phyloP scores from a whole-genome alignment of 345 rosid genomes.

The Citrus glauca region DNA sequence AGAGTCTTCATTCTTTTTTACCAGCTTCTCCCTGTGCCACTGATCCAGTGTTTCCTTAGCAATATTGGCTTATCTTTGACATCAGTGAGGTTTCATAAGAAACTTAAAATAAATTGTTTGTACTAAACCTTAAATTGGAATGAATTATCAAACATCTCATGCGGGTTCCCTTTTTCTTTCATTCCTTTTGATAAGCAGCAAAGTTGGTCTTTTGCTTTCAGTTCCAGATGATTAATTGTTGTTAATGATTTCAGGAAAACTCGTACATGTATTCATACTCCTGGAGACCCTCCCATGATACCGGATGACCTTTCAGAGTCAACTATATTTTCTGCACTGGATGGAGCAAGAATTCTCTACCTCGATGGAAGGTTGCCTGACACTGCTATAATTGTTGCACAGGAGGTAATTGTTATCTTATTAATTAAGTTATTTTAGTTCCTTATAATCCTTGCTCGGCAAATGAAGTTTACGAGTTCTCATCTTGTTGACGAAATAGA shows the following conservation, averaged over 20 bases:
- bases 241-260: conserved; percentile 60
- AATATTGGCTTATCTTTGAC: neutral
- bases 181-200: neutral
- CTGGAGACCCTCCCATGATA: conserved; percentile 68
- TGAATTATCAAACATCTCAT: neutral
- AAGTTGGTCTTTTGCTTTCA: neutral
- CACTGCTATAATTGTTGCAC: conserved; percentile 55
- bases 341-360: conserved; percentile 57
- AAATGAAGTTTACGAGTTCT: conserved; percentile 1
- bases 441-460: conserved; percentile 1
- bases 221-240: neutral
- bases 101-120: neutral
- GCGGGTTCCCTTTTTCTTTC: neutral
- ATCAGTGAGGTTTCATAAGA: neutral
- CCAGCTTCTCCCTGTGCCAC: neutral
- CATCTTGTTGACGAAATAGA: neutral
- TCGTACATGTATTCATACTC: conserved; percentile 90
- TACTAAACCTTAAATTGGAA: neutral
- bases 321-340: conserved; percentile 49
- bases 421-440: neutral
- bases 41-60: neutral
- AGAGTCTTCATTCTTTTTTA: neutral
- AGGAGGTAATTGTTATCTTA: conserved; percentile 54
- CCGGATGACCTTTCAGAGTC: conserved; percentile 54
- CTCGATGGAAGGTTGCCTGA: conserved; percentile 70